Base-by-base conservation (phyloP, 805 yeast species). In the Saccharomycopsis sp. region DNA sequence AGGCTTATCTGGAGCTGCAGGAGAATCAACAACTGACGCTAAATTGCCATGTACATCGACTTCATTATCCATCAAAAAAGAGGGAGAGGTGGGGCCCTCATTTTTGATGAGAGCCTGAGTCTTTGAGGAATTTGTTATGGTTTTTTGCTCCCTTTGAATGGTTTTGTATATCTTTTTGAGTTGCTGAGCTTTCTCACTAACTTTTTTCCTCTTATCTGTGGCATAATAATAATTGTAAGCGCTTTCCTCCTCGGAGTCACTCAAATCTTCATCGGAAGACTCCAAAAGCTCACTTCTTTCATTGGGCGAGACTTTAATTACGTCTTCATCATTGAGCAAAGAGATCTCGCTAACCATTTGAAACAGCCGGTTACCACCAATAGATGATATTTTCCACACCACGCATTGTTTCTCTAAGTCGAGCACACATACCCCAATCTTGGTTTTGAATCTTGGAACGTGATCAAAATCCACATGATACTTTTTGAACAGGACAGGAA, bases 351-450 rank as follows among this genome's bases (percentile, higher is more conserved):
- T 71, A 59, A 68, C 69, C 82, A 80, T 73, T 17, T 71, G 60
- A 26, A 68, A 67, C 12, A 56, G 53, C 31, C 65, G 59, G 38
- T 71, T 74, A 2, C 95, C 95, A 15, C 73, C 75, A 41, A 85
- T 59, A 16, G 77, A 65, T 3, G 71, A 75, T 13, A 87, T 68
- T 33, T 70, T 69, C 96, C 96, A 88, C 1, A 79, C 57, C 2
- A 88, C 59, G 40, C 73, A 75, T 23, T 80, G 73, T 33, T 73
- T 68, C 48, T 86, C 89, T 5, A 92, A 68, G 43, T 77, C 77
- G 55, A 78, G 83, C 8, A 71, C 62, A 1, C 84, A 92, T 29
- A 68, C 68, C 0, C 96, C 96, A 25, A 68, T 50, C 49, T 77
- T 77, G 4, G 92, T 68, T 52, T 80, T 83, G 58, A 76, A 85